Percentiles rank a stretch among this genome's conserved stretches.
Conservation (phyloP, 2,329 filamentous ascomycete genomes). For the Phialophora chinensis region DNA sequence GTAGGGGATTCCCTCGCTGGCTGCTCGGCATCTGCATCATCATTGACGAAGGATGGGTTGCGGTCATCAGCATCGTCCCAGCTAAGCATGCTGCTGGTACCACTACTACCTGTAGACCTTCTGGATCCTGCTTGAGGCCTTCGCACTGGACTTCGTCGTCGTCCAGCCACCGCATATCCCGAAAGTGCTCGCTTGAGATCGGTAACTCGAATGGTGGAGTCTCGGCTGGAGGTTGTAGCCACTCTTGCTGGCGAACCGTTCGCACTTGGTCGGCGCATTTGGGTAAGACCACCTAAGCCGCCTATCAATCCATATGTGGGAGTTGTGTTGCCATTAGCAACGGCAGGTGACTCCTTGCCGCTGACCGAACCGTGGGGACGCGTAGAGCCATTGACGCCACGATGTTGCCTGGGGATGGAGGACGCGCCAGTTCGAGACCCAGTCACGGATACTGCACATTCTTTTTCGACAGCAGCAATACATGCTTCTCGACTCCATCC, state of each 20-base stretch:
- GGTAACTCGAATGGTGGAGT: conserved; percentile 55
- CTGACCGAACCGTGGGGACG: conserved; percentile 27
- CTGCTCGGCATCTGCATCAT: conserved; percentile 27
- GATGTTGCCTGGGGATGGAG: conserved; percentile 39
- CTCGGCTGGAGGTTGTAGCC: conserved; percentile 48
- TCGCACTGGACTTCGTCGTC: conserved; percentile 52
- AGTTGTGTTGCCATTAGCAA: conserved; percentile 31
- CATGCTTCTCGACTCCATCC: conserved; percentile 81
- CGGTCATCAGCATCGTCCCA: conserved; percentile 39
- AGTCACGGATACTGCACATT: conserved; percentile 72
- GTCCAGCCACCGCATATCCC: conserved; percentile 45
- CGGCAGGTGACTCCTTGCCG: conserved; percentile 40
- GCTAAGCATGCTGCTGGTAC: conserved; percentile 54
- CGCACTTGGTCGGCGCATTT: conserved; percentile 46
- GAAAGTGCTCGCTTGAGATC: conserved; percentile 57
- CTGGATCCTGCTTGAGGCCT: conserved; percentile 32
- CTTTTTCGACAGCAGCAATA: conserved; percentile 68
- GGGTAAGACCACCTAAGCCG: conserved; percentile 42
- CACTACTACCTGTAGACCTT: conserved; percentile 46
- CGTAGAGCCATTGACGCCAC: conserved; percentile 35
- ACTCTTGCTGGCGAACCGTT: conserved; percentile 45
- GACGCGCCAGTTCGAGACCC: conserved; percentile 71
- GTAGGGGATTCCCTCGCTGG: not conserved
- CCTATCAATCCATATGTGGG: conserved; percentile 34
- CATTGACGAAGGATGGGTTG: conserved; percentile 31